Evolutionary conservation across 2,329 filamentous ascomycete species (phyloP), one percentile per base, ranked within the genome.

Genomic region (Neoscytalidium dimidiatum): DNA sequence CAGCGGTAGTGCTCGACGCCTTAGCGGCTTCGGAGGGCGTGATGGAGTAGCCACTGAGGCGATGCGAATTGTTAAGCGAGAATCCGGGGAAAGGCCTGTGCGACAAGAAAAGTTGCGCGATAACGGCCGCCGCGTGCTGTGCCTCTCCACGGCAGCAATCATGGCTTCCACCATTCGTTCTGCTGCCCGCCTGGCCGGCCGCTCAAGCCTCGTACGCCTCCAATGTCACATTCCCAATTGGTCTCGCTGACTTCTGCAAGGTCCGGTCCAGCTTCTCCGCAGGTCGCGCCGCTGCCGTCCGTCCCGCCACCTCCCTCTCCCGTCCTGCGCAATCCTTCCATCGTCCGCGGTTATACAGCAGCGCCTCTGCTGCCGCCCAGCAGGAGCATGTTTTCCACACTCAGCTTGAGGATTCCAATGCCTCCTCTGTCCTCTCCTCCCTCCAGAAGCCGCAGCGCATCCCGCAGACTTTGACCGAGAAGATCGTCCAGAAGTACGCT

Each of bases 381-480:
- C 51, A 64, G 31, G 72, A 70, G 38, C 64, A 65, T 56, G 75
- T 77, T 66, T 91, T 91, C 72, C 86, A 87, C 65, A 84, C 88
- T 2, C 86, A 90, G 74, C 81, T 86, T 64, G 84, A 90, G 66
- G 85, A 85, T 68, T 77, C 84, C 2, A 72, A 79, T 4, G 81
- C 92, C 17, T 87, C 91, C 71, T 88, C 92, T 66, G 86, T 97
- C 67, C 87, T 96, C 68, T 88, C 90, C 44, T 89, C 92, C 35
- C 85, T 76, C 52, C 73, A 77, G 19, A 75, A 73, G 41, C 71
- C 81, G 29, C 74, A 77, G 26, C 71, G 72, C 19, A 77, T 79
- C 2, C 86, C 91, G 0, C 93, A 97, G 78, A 97, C 92, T 2
- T 79, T 97, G 60, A 95, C 92, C 2, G 94, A 97, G 77, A 97